A percentile compares a stretch with the other conserved stretches of the same genome.
These are phyloP conservation scores for Eucalyptus caleyi DNA, from an alignment of 345 rosid genomes.

Conservation along the genomic window DNA sequence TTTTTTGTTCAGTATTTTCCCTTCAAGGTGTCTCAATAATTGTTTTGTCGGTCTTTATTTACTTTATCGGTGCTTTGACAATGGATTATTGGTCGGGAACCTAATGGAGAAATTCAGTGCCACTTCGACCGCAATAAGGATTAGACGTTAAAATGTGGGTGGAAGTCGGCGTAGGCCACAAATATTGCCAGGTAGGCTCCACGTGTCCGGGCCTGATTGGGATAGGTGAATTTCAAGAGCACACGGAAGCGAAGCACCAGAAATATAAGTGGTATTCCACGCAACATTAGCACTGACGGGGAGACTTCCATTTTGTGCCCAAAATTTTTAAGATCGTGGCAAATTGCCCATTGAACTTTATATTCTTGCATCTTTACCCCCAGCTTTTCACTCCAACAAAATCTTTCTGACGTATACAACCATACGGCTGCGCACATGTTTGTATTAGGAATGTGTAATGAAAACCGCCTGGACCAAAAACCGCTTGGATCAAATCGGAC, in stretches of 20 bases:
- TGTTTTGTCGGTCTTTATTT: background rate
- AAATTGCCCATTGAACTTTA: background rate
- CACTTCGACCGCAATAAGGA: background rate
- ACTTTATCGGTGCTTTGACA: background rate
- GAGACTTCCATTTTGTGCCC: background rate
- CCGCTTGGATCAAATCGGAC: rapidly evolving
- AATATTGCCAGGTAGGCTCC: background rate
- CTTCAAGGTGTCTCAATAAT: background rate
- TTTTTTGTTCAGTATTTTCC: background rate
- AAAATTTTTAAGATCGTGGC: background rate
- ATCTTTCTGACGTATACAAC: rapidly evolving
- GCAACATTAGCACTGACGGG: background rate
- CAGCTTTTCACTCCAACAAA: background rate
- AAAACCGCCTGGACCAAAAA: rapidly evolving
- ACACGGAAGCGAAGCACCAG: background rate
- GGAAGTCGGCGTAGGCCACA: background rate
- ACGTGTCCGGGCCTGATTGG: background rate
- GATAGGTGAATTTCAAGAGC: background rate
- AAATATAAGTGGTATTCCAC: background rate
- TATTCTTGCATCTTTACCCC: background rate
- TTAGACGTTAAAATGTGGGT: background rate
- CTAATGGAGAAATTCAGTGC: background rate
- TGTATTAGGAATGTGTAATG: rapidly evolving
- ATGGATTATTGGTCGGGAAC: background rate
- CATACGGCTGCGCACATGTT: rapidly evolving